A percentile compares a stretch with the other conserved stretches of the same genome.
These are phyloP conservation scores for Venturia aucupariae DNA, from an alignment of 2,329 filamentous ascomycete genomes.

Conservation along the genomic window DNA sequence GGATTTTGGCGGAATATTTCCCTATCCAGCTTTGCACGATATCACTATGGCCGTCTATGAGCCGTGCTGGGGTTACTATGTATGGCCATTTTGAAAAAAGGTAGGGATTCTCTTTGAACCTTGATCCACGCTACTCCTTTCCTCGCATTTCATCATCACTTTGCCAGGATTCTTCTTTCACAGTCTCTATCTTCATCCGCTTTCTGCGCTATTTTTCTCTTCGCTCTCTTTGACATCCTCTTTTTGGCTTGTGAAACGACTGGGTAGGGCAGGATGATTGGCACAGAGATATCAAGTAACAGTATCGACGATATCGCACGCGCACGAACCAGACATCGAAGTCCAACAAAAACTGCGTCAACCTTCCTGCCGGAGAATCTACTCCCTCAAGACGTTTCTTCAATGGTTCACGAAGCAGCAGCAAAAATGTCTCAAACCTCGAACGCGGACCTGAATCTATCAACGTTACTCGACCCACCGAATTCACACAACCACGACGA, in stretches of 20 bases:
- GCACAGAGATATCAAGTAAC: background rate
- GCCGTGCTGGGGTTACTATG: background rate
- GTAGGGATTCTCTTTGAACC: background rate
- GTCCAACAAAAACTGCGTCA: background rate
- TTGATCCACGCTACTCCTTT: background rate
- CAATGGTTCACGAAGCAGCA: background rate
- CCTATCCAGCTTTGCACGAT: background rate
- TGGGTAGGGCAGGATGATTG: background rate
- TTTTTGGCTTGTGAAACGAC: background rate
- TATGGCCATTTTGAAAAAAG: background rate
- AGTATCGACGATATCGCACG: background rate
- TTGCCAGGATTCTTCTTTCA: no score
- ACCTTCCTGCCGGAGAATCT: background rate
- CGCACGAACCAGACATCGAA: background rate
- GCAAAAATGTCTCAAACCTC: background rate
- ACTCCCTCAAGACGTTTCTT: background rate
- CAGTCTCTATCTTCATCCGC: background rate
- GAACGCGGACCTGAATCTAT: background rate
- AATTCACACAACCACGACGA: background rate
- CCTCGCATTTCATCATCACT: constrained; percentile 2
- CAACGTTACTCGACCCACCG: background rate
- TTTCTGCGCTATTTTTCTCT: background rate
- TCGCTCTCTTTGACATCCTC: background rate
- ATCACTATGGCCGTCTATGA: background rate
- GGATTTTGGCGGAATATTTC: background rate